Evolutionary conservation across 805 yeast species (phyloP), one percentile per base, ranked within the genome.

Genomic region (Saturnispora mendoncae): DNA sequence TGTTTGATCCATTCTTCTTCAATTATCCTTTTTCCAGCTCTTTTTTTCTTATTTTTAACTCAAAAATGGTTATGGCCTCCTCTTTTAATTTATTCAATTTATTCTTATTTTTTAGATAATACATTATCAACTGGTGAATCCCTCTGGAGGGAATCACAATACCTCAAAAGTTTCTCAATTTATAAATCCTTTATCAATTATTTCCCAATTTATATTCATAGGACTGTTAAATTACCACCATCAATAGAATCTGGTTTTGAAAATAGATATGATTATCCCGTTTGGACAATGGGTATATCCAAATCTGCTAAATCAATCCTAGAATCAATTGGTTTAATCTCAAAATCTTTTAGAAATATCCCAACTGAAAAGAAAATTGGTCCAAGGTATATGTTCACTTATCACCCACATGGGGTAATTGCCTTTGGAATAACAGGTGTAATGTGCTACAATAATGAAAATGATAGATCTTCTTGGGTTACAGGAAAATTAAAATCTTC

Each of bases 321-420:
- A 4, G 13, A 14, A 13, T 13, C 14, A 4, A 13, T 48, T 13
- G 25, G 19, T 27, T 10, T 47, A 1, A 39, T 42, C 10, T 27
- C 26, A 10, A 35, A 38, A 19, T 17, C 35, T 7, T 15, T 26
- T 9, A 42, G 47, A 36, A 36, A 9, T 17, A 19, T 26, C 8
- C 14, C 12, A 19, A 17, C 18, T 17, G 37, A 39, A 33, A 61
- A 67, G 1, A 53, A 69, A 37, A 62, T 76, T 3, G 90, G 86
- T 0, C 88, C 85, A 2, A 65, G 81, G 28, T 90, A 92, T 59
- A 75, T 90, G 2, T 90, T 90, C 61, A 94, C 96, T 0, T 80
- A 85, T 54, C 97, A 88, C 60, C 98, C 98, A 0, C 98, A 92
- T 59, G 98, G 98, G 0, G 88, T 90, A 13, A 87, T 88, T 10